Conservation (phyloP, 306 rosid species). For the Hippophae rhamnoides region DNA sequence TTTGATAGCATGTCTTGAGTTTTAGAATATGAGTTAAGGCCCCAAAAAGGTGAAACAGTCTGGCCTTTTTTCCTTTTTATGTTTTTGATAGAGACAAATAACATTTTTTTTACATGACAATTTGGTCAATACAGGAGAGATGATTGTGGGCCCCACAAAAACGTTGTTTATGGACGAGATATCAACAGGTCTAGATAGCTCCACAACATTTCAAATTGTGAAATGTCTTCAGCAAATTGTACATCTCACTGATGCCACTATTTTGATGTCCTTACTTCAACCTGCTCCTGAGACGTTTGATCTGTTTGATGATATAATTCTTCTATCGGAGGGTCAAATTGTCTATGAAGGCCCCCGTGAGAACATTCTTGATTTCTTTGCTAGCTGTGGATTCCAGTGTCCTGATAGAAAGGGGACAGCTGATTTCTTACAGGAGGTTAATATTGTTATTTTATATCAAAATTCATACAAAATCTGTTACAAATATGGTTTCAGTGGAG, state of each 20-base stretch:
- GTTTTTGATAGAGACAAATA: too few species aligned
- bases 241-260: constrained; percentile 61
- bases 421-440: constrained; percentile 89
- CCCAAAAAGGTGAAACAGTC: too few species aligned
- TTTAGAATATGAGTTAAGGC: too few species aligned
- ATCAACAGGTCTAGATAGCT: constrained; percentile 94
- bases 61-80: too few species aligned
- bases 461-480: too few species aligned
- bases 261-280: constrained; percentile 84
- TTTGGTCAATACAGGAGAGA: constrained; percentile 42
- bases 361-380: constrained; percentile 49
- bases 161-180: constrained; percentile 88
- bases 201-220: constrained; percentile 84
- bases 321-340: constrained; percentile 68
- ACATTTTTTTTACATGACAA: too few species aligned
- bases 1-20: too few species aligned
- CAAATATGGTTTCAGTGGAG: too few species aligned
- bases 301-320: constrained; percentile 78
- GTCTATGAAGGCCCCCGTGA: constrained; percentile 81
- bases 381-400: constrained; percentile 62
- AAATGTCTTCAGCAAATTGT: constrained; percentile 78
- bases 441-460: too few species aligned
- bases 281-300: constrained; percentile 95
- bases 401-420: constrained; percentile 87
- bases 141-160: constrained; percentile 90